Evolutionary conservation across 2,329 filamentous ascomycete genomes (phyloP).

Genomic region (Scortechinia acanthostroma): DNA sequence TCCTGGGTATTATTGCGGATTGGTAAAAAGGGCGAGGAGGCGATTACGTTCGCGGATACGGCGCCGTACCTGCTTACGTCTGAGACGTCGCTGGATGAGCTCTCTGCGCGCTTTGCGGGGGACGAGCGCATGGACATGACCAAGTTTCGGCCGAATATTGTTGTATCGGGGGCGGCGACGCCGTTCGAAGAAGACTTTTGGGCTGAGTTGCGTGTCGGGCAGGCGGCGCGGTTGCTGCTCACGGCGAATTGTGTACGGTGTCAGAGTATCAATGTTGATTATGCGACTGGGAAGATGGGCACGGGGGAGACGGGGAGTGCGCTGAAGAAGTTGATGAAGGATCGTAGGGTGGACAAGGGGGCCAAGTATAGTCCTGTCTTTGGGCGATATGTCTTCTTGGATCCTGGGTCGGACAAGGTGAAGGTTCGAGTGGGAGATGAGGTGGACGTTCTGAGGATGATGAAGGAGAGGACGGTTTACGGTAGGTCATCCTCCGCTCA

Average conservation of each 20-base stretch:
- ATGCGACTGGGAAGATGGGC: constrained; percentile 51
- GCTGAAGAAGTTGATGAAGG: constrained; percentile 63
- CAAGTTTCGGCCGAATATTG: constrained; percentile 69
- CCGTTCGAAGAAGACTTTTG: constrained; percentile 70
- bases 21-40: constrained; percentile 25
- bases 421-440: neutral
- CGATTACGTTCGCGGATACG: constrained; percentile 67
- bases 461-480: neutral
- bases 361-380: constrained; percentile 65
- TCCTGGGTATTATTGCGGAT: constrained; percentile 6
- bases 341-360: constrained; percentile 66
- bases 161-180: constrained; percentile 45
- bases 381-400: constrained; percentile 66
- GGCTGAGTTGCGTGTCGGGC: constrained; percentile 44
- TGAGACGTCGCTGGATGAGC: constrained; percentile 60
- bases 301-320: constrained; percentile 49
- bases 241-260: constrained; percentile 69
- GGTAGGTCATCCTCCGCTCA: neutral
- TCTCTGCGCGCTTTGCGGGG: constrained; percentile 45
- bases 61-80: constrained; percentile 71
- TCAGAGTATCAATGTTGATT: constrained; percentile 66
- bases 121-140: constrained; percentile 49
- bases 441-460: neutral
- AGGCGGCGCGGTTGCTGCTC: constrained; percentile 35
- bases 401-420: neutral